Evolutionary conservation across 1,284 basidiomycete species (phyloP).

Genomic region (Ceratobasidium sp.): DNA sequence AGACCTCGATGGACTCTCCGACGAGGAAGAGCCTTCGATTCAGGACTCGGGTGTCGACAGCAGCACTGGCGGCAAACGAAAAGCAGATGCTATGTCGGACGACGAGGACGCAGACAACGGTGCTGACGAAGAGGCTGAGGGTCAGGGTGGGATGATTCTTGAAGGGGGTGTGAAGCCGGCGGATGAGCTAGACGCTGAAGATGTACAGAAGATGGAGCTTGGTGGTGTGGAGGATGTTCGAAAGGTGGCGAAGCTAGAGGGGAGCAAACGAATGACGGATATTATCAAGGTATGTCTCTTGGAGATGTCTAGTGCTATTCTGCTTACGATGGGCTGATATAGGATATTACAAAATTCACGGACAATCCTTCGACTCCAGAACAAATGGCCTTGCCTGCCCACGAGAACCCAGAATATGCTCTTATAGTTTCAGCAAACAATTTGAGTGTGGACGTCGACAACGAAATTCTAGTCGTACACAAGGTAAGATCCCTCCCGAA

Average conservation of each 20-base stretch:
- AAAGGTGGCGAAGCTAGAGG: slow-evolving; percentile 90
- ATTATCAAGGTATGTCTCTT: slow-evolving; percentile 77
- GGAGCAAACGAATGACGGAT: slow-evolving; percentile 87
- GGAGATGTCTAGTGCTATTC: not conserved
- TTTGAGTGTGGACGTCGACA: slow-evolving; percentile 97
- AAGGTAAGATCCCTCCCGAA: slow-evolving; percentile 70
- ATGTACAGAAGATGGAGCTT: slow-evolving; percentile 93
- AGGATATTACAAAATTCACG: slow-evolving; percentile 93
- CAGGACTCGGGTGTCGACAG: slow-evolving; percentile 61
- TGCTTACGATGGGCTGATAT: slow-evolving; percentile 16
- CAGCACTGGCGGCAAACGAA: slow-evolving; percentile 47
- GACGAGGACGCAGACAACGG: slow-evolving; percentile 62
- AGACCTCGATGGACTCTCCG: slow-evolving; percentile 85
- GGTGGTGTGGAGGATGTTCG: slow-evolving; percentile 84
- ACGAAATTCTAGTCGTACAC: slow-evolving; percentile 97
- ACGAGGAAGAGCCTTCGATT: slow-evolving; percentile 66
- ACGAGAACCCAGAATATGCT: slow-evolving; percentile 95
- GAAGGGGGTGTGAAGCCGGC: slow-evolving; percentile 93
- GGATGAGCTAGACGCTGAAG: slow-evolving; percentile 92
- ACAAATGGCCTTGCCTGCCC: slow-evolving; percentile 82
- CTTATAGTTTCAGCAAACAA: slow-evolving; percentile 99
- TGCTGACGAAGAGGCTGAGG: slow-evolving; percentile 58
- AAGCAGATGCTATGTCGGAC: slow-evolving; percentile 67
- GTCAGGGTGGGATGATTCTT: slow-evolving; percentile 74
- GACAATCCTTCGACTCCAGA: slow-evolving; percentile 82